Base-by-base conservation (phyloP, 257 asterid genomes). In the Echium plantagineum region DNA sequence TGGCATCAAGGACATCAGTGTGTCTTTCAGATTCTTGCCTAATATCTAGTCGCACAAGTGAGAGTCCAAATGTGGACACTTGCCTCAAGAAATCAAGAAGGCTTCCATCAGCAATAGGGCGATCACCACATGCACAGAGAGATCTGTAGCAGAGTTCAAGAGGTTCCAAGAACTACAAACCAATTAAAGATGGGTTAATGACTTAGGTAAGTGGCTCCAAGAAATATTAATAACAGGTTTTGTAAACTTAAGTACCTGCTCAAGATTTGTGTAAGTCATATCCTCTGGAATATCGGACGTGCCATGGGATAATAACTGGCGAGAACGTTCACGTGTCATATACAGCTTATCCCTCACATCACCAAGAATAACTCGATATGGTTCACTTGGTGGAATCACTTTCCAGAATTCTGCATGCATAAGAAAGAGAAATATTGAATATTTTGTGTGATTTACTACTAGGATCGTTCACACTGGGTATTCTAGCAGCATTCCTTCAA, bases 11-110 rank as follows among this genome's bases (percentile, higher is more conserved):
- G 46, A 78, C 83, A 74, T 78, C 80, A 53, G 80, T 75, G 72
- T 78, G 83, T 10, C 83, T 55, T 65, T 78, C 83, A 24, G 83
- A 78, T 66, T 78, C 83, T 72, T 78, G 83, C 24, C 83, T 66
- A 57, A 78, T 78, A 61, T 78, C 83, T 57, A 78, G 76, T 56
- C 69, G 69, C 61, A 78, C 80, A 61, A 78, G 78, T n/a, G 83
- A 78, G 64, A 78, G 74, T 9, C 83, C 83, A 69, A 78, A 78
- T 59, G 78, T 78, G 21, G 83, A 78, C 58, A 78, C 83, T 78
- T 78, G 83, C 56, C 83, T 59, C 38, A 78, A 76, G 61, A 78
- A 78, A 75, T 78, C 83, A 38, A 78, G 58, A 64, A 78, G 83
- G 54, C 74, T 78, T 63, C 83, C 83, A 35, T 78, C 80, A 46